Evolutionary conservation across 2,329 filamentous ascomycete genomes (phyloP).

Genomic region (Aspergillus japonicus): DNA sequence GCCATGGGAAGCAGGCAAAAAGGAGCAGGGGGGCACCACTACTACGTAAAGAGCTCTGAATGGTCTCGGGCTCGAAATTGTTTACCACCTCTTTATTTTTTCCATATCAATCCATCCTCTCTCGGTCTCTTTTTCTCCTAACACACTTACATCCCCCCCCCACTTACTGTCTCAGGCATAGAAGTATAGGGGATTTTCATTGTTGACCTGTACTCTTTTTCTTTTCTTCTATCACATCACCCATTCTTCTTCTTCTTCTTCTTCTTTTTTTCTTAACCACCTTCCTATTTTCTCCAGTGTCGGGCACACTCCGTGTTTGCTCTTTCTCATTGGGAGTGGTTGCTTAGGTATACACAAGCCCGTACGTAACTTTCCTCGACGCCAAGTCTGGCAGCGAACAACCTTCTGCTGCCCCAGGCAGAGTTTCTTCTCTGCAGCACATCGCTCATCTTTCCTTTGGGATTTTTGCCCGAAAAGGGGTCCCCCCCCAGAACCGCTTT

Average conservation of each 20-base stretch:
- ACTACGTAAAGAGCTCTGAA: background rate
- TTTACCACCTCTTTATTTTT: conserved; percentile 16
- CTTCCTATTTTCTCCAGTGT: background rate
- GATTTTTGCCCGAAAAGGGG: background rate
- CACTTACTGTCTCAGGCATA: conserved; percentile 10
- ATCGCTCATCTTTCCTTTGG: background rate
- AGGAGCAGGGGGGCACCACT: conserved; percentile 21
- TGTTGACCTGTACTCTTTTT: conserved; percentile 7
- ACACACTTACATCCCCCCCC: conserved; percentile 3
- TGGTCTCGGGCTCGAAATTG: conserved; percentile 9
- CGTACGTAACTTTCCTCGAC: conserved; percentile 19
- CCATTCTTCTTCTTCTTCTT: background rate
- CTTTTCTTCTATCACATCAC: conserved; percentile 14
- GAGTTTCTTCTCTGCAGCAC: conserved; percentile 17
- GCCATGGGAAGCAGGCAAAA: conserved; percentile 14
- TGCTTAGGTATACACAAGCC: conserved; percentile 14
- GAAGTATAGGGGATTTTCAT: background rate
- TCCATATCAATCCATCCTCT: background rate
- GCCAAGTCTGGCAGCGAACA: conserved; percentile 19
- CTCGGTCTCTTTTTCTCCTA: conserved; percentile 2
- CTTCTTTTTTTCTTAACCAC: too few species aligned
- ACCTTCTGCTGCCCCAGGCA: conserved; percentile 18
- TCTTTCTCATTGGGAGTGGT: conserved; percentile 13
- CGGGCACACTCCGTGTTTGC: background rate
- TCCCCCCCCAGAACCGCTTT: background rate